Percentiles rank a stretch among this genome's conserved stretches.
Evolutionary conservation across 1,139 yeast genomes (phyloP).

Genomic region (Meyerozyma sp.): DNA sequence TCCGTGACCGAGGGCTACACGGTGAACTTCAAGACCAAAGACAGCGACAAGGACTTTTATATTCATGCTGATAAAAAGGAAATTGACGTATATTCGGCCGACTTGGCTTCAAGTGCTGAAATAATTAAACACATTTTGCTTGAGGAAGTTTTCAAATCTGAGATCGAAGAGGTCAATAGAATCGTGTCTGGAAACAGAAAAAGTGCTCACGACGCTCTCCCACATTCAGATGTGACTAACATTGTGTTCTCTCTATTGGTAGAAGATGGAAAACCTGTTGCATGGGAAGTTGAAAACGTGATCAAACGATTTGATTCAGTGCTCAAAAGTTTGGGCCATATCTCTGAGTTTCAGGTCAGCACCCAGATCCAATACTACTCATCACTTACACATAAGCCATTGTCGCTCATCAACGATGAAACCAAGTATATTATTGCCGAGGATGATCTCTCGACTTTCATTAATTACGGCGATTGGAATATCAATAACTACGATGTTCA

Average conservation of each 20-base stretch:
- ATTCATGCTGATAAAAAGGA: not conserved
- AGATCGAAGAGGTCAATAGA: slow-evolving; percentile 21
- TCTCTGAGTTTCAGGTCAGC: slow-evolving; percentile 70
- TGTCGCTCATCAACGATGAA: slow-evolving; percentile 12
- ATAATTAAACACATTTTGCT: slow-evolving; percentile 18
- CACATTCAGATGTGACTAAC: slow-evolving; percentile 62
- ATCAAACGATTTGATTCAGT: slow-evolving; percentile 22
- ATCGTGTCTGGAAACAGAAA: slow-evolving; percentile 11
- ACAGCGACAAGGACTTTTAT: not conserved
- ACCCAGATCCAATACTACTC: slow-evolving; percentile 76
- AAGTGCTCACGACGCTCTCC: slow-evolving; percentile 24
- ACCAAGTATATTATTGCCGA: slow-evolving; percentile 28
- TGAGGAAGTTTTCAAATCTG: slow-evolving; percentile 31
- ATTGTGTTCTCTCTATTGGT: slow-evolving; percentile 55
- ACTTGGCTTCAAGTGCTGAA: not conserved
- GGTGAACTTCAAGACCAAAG: not conserved
- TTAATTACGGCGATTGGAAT: slow-evolving; percentile 77
- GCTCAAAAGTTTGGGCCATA: slow-evolving; percentile 31
- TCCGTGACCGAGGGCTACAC: not conserved
- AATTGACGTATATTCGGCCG: not conserved
- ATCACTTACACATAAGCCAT: slow-evolving; percentile 25
- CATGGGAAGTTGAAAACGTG: slow-evolving; percentile 36
- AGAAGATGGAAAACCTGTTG: slow-evolving; percentile 34
- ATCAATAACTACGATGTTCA: slow-evolving; percentile 49
- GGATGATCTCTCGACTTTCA: slow-evolving; percentile 58